Evolutionary conservation across 2,329 filamentous ascomycete species (phyloP), one percentile per base, ranked within the genome.

Genomic region (Ophiosphaerella narmari): DNA sequence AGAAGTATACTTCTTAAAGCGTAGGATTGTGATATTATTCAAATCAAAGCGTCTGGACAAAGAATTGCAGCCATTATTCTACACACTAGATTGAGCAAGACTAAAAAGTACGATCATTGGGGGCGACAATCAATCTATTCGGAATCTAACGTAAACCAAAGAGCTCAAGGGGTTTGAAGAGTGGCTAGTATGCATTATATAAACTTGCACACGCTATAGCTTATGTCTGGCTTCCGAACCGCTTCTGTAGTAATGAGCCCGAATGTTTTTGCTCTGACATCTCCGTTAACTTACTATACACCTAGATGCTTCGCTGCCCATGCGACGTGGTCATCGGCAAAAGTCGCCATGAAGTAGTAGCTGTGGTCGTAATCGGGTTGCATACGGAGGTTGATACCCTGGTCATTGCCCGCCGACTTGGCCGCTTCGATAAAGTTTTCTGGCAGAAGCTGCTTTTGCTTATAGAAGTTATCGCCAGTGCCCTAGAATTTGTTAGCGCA

Each of bases 391-490:
- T 84, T 84, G 55, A 97, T 77, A 8, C 88, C 89, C 51, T 84
- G 80, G 53, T 80, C 77, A 44, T 91, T 81, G 16, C 90, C 90
- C 23, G 85, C 83, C 59, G 88, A 86, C 77, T 90, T 86, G 51
- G 87, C 91, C 11, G 89, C 92, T 65, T 85, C 82, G 59, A 88
- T 84, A 45, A 99, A 86, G 75, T 97, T 97, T 81, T 99, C 94
- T 0, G 93, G 94, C 36, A 97, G 82, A 48, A 99, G 81, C 76
- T 99, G 94, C 39, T 86, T 85, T 74, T 95, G 86, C 79, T 96
- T 93, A 79, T 97, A 97, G 75, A 97, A 99, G 76, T 93, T 91
- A 79, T 99, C 94, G 21, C 85, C 91, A 4, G 91, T 96, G 36
- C 94, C 94, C 87, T 90, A 39, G 38, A 4, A 1, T n/a, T 24